These are phyloP conservation scores for Rhynchosporium graminicola DNA, from an alignment of 2,329 filamentous ascomycete species.

Conservation along the genomic window DNA sequence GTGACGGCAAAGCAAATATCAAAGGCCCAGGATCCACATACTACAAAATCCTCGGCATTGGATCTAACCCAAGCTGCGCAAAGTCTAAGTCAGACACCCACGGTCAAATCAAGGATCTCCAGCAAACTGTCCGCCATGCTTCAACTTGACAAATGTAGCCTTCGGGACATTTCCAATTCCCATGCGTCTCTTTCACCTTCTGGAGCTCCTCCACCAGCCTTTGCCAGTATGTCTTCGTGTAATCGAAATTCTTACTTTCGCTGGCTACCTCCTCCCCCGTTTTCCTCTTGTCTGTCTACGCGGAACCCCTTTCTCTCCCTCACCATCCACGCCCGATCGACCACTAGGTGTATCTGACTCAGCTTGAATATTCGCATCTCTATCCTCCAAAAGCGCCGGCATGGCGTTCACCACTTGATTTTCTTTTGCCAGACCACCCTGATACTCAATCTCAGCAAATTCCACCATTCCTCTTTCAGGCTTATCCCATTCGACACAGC, in stretches of 20 bases:
- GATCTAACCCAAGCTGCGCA: background rate
- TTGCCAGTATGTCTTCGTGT: background rate
- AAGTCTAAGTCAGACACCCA: background rate
- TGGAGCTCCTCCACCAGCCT: background rate
- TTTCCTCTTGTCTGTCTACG: background rate
- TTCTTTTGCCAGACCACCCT: background rate
- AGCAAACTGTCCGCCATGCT: background rate
- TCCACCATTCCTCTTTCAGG: slow-evolving; percentile 1
- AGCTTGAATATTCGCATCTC: background rate
- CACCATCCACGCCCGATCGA: background rate
- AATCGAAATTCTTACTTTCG: background rate
- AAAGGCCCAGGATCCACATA: too few species aligned
- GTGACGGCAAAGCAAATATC: background rate
- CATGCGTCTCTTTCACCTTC: slow-evolving; percentile 1
- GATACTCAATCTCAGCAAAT: background rate
- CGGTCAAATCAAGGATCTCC: slow-evolving; percentile 1
- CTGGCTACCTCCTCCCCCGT: background rate
- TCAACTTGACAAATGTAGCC: slow-evolving; percentile 3
- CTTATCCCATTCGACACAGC: background rate
- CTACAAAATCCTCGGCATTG: too few species aligned
- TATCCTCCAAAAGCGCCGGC: background rate
- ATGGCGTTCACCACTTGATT: background rate
- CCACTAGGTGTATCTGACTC: background rate
- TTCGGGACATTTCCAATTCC: background rate
- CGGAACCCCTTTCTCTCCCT: background rate